Conservation (phyloP, 2,329 filamentous ascomycete genomes). For the Nemania sp. region DNA sequence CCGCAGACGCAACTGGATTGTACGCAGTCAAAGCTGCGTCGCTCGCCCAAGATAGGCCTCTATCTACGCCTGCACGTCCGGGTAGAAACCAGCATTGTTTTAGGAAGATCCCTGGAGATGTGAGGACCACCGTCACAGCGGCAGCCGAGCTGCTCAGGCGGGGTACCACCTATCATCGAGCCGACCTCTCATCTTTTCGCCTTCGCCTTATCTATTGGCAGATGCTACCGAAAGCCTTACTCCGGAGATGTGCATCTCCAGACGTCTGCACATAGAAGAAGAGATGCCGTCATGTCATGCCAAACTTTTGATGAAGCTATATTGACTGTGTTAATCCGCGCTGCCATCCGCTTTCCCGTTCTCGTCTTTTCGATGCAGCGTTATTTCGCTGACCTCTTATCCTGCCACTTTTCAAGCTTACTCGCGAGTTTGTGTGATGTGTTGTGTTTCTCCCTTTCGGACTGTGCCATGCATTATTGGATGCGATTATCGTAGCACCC, state of each 20-base stretch:
- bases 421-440: not conserved
- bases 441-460: not conserved
- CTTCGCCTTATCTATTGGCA: conserved; percentile 29
- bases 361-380: conserved; percentile 4
- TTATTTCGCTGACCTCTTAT: not conserved
- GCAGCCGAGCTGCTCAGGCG: conserved; percentile 2
- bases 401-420: too few species aligned
- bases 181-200: too few species aligned
- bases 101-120: conserved; percentile 21
- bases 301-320: conserved; percentile 9
- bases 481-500: not conserved
- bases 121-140: conserved; percentile 5
- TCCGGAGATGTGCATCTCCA: conserved; percentile 37
- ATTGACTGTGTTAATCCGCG: conserved; percentile 9
- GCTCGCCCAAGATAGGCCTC: not conserved
- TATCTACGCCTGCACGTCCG: not conserved
- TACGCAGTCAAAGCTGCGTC: too few species aligned
- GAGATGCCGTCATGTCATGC: not conserved
- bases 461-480: not conserved
- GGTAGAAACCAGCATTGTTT: conserved; percentile 17
- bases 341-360: not conserved
- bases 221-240: conserved; percentile 9
- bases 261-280: conserved; percentile 15
- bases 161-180: not conserved
- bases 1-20: conserved; percentile 1